phyloP scores from a whole-genome alignment of 2,329 filamentous ascomycete species.

The Neofusicoccum laricinum region DNA sequence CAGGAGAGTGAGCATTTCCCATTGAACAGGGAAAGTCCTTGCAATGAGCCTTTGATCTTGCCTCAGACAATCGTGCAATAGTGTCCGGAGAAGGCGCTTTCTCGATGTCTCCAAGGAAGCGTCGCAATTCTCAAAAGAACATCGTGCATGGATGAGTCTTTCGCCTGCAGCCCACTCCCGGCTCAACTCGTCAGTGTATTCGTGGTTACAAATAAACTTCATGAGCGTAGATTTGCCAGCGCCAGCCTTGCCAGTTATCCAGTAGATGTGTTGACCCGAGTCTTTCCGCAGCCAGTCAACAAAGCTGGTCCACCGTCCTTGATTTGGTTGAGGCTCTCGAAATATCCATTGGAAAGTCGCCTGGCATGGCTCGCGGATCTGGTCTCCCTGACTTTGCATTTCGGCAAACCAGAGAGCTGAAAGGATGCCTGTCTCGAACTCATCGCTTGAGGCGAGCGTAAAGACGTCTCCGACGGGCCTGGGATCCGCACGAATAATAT shows the following conservation, averaged over 20 bases:
- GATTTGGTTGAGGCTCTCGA: background rate
- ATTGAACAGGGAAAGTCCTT: background rate
- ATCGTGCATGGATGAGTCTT: conserved; percentile 31
- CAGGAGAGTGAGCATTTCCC: background rate
- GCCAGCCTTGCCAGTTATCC: conserved; percentile 46
- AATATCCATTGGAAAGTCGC: conserved; percentile 7
- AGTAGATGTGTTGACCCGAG: background rate
- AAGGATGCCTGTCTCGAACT: background rate
- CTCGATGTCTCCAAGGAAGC: conserved; percentile 40
- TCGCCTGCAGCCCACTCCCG: conserved; percentile 33
- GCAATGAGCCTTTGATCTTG: background rate
- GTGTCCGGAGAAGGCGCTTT: conserved; percentile 38
- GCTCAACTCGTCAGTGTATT: conserved; percentile 26
- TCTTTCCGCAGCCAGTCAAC: background rate
- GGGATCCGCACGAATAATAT: background rate
- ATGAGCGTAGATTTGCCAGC: conserved; percentile 50
- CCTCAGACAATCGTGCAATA: conserved; percentile 32
- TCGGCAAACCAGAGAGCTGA: background rate
- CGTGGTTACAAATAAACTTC: conserved; percentile 20
- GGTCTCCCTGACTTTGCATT: background rate
- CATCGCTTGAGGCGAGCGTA: background rate
- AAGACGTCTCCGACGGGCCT: background rate
- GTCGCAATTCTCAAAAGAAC: conserved; percentile 45
- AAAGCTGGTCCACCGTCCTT: background rate
- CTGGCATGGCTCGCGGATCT: background rate